Base-by-base conservation (phyloP, 768 basidiomycete species). In the Auricularia sp. region DNA sequence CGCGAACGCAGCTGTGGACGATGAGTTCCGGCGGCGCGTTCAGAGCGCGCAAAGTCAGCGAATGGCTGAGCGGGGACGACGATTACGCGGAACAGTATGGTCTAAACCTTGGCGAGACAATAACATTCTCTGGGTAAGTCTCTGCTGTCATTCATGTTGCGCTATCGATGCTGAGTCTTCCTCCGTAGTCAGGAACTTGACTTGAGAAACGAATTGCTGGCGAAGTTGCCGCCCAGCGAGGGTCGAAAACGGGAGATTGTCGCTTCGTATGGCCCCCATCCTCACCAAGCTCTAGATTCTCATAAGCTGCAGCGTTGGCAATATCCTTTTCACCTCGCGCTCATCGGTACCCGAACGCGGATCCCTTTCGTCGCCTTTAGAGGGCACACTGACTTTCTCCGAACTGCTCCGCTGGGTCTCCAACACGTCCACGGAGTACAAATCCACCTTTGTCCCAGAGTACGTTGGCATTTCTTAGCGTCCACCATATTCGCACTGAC, bases 41-140 rank as follows among this genome's bases (percentile, higher is more conserved):
- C 70, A 80, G 90, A 61, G 70, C 87, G 58, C 81, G 88, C 59
- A 79, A 82, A 61, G 81, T 90, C 14, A 81, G 80, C 12, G 82
- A 87, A 68, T 88, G 84, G 84, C 77, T 87, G 43, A 74, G 76
- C 42, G 66, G 72, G 18, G 68, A 72, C 16, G 79, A 81, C 68
- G 71, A 78, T 58, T 64, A 76, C 44, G 62, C 69, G 29, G 73
- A 71, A 39, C 76, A 74, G 5, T 78, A 76, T 18, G 80, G 77
- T 29, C 68, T 85, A 23, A 71, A 72, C 11, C 72, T 70, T 12
- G 76, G 74, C 62, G 68, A 72, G 29, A 64, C 81, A 29, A 62
- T 77, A 12, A 76, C 72, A 44, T 65, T 72, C 58, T 66, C 75
- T 60, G 72, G 74, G 84, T 82, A 70, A 58, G 76, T 72, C 2